Base-by-base conservation (phyloP, 192 early-diverging fungal species). In the Coemansia sp. region DNA sequence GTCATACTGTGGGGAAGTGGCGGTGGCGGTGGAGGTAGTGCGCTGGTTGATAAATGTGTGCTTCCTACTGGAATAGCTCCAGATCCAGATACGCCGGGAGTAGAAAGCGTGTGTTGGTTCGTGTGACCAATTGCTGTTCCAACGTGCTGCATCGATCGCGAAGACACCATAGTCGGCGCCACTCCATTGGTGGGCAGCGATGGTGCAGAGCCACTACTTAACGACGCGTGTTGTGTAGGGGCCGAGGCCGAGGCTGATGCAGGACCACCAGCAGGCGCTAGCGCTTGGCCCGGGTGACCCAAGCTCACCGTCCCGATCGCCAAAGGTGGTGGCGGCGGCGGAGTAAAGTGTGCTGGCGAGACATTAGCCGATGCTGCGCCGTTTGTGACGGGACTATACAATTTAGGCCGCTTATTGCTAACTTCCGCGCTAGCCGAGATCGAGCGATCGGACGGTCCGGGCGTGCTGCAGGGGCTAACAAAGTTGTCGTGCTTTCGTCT, bases 401-500 rank as follows among this genome's bases (percentile, higher is more conserved):
- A 70, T 45, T 73, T 76, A 21, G 68, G 42, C 9, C 79, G 74
- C 66, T 77, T 76, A 35, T 54, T 54, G 39, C 64, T 44, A 16
- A 31, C 54, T 2, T 81, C 79, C 24, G 64, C 57, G 51, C 68
- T 61, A 16, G 66, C 75, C 39, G 75, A 78, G 39, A 42, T 69
- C 24, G 75, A 62, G 48, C 75, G 75, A 56, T 78, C 75, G 10
- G 40, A 36, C 7, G 77, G 75, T 2, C 69, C 75, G 21, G 81
- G 81, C 21, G 81, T 83, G 62, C 72, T 61, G 2, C 69, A 73
- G n/a, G 75, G 75, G 34, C 81, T 77, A 24, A 60, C 68, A 59
- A 74, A 67, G 14, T 69, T 35, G 33, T 78, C 75, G 6, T 21
- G 29, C 73, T 78, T 83, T 68, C 81, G 75, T 63, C 69, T 66